Base-by-base conservation (phyloP, 1,284 basidiomycete genomes). In the Fomes fomentarius region DNA sequence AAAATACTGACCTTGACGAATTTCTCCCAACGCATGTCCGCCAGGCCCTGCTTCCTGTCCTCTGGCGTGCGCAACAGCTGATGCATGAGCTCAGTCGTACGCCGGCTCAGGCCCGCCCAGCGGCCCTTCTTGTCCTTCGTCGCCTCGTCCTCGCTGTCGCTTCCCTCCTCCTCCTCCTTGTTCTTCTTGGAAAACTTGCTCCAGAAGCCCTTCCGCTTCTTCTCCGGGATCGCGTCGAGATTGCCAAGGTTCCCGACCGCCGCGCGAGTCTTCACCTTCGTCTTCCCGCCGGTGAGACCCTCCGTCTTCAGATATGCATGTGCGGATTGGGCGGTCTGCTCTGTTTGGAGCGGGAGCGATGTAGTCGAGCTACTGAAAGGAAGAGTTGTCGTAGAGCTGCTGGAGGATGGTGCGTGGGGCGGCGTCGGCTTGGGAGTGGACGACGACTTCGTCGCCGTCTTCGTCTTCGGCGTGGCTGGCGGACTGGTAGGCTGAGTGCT, bases 11-110 rank as follows among this genome's bases (percentile, higher is more conserved):
- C 83, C 73, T 79, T 83, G 33, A 84, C 58, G 61, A 85, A 85
- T 33, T 77, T 74, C 31, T 91, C 87, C 89, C 89, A 92, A 53
- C 86, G 88, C 83, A 92, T 82, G 10, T 82, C 71, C 21, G 76
- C 74, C 30, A 72, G 66, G 5, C 84, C 84, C 56, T 79, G 74
- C 61, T 78, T 84, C 48, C 82, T 79, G 50, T 83, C 81, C 33
- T 81, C 76, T 26, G 78, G 70, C 12, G 81, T 82, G 38, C 75
- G 74, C 56, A 92, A 65, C 9, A 92, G 70, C 65, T 88, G 84
- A 48, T 83, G 82, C 83, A 90, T 83, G 43, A 76, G 76, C 17
- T 64, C 72, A 31, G 72, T 73, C 7, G 85, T 79, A 69, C 82
- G 89, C 72, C 83, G 86, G 50, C 77, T 72, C 39, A 90, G 64